phyloP scores from a whole-genome alignment of 139 green algal genomes.

The Ettlia oleoabundans region DNA sequence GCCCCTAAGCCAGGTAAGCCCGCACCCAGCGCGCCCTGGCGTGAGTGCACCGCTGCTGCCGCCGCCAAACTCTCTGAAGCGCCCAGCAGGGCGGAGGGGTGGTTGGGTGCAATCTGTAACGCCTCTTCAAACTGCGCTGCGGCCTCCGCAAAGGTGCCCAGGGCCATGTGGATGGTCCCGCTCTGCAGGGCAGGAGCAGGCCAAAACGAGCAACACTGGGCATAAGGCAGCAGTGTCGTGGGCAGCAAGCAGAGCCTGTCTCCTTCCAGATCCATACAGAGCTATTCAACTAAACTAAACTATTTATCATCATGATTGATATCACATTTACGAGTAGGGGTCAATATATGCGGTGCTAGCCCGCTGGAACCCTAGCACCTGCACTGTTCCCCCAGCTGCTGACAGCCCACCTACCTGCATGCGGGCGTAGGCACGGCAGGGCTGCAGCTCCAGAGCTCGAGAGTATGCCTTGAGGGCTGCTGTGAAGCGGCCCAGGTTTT shows the following conservation, averaged over 20 bases:
- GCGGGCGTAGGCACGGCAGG: slow-evolving; percentile 54
- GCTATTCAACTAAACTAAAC: no score
- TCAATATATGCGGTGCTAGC: no score
- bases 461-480: slow-evolving; percentile 64
- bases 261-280: no score
- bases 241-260: not conserved
- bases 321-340: no score
- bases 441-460: slow-evolving; percentile 68
- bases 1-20: not conserved
- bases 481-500: slow-evolving; percentile 36
- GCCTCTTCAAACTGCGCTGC: slow-evolving; percentile 47
- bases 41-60: slow-evolving; percentile 47
- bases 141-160: slow-evolving; percentile 46
- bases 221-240: no score
- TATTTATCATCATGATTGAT: no score
- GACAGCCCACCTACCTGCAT: slow-evolving; percentile 1
- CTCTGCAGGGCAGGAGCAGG: slow-evolving; percentile 46
- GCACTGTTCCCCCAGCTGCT: not conserved
- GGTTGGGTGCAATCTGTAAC: slow-evolving; percentile 39
- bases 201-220: no score
- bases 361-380: no score
- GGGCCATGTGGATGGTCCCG: slow-evolving; percentile 60
- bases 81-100: slow-evolving; percentile 58
- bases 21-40: slow-evolving; percentile 57
- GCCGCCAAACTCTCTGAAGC: slow-evolving; percentile 56